Evolutionary conservation across 2,329 filamentous ascomycete species (phyloP), one percentile per base, ranked within the genome.

Genomic region (Penicillium sp.): DNA sequence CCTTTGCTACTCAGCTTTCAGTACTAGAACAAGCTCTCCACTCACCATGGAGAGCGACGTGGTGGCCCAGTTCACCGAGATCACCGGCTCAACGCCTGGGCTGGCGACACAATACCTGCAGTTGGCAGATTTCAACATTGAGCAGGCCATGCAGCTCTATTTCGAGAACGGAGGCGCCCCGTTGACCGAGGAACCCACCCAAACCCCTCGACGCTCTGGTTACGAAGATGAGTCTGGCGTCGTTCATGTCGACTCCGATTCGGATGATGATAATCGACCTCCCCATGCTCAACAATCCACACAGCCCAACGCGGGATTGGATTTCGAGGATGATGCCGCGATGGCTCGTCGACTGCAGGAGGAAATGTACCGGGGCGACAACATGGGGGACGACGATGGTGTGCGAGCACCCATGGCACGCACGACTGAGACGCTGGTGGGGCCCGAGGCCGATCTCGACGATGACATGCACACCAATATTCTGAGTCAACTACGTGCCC

Each of bases 331-430:
- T 57, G 93, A 98, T 58, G 90, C 88, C 36, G 90, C 87, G 29
- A 91, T 97, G 82, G 93, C 93, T 5, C 81, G 90, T 63, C 80
- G 87, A 41, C 67, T 98, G 44, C 93, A 98, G 64, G 86, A 98
- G 59, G 89, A 98, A 66, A 78, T 95, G 60, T 97, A 96, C 56
- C 77, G 78, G 15, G 49, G 69, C 10, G 20, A 27, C 28, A 69
- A 68, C 26, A 4, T 21, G n/a, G 20, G 27, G 31, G 70, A 69
- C 46, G 56, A 71, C 25, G 83, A 83, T 53, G 84, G 75, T 31
- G 83, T 98, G 39, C 78, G 93, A 58, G 93, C 93, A 33, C 93
- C 93, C 7, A 94, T 98, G 67, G 87, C 84, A 31, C 80, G 88
- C 55, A 94, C 86, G 18, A 94, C 87, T 9, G 93, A 98, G 69